Evolutionary conservation across 257 asterid species (phyloP).

Genomic region (Linderniella brevidens): DNA sequence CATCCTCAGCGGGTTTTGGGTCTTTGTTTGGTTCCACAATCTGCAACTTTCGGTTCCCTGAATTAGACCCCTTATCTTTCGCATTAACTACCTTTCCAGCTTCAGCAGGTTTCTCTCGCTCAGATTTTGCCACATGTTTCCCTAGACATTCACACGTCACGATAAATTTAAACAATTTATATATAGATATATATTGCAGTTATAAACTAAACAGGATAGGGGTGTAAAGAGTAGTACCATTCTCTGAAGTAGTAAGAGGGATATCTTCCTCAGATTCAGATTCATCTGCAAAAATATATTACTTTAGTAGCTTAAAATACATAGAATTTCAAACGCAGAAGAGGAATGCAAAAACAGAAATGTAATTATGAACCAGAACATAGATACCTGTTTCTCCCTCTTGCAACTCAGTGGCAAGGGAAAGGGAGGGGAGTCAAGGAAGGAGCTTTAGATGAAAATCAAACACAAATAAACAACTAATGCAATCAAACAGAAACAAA

Average conservation of each 20-base stretch:
- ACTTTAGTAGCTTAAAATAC: slow-evolving; percentile 24
- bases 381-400: slow-evolving; percentile 30
- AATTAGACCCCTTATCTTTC: slow-evolving; percentile 20
- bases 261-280: too few species aligned
- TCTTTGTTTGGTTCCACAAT: slow-evolving; percentile 27
- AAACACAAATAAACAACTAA: too few species aligned
- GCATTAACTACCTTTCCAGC: slow-evolving; percentile 18
- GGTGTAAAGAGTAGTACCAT: slow-evolving; percentile 21
- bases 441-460: slow-evolving; percentile 2
- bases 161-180: not conserved
- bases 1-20: slow-evolving; percentile 22
- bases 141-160: slow-evolving; percentile 15
- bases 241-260: slow-evolving; percentile 16
- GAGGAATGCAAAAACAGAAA: too few species aligned
- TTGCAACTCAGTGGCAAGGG: slow-evolving; percentile 16
- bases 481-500: not conserved
- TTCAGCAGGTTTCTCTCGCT: slow-evolving; percentile 24
- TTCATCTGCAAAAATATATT: too few species aligned
- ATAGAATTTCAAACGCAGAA: too few species aligned
- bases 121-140: slow-evolving; percentile 17
- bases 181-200: not conserved
- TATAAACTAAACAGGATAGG: not conserved
- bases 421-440: slow-evolving; percentile 31
- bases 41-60: slow-evolving; percentile 40
- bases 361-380: too few species aligned